phyloP scores from a whole-genome alignment of 1,284 basidiomycete genomes.

The Puccinia novopanici region DNA sequence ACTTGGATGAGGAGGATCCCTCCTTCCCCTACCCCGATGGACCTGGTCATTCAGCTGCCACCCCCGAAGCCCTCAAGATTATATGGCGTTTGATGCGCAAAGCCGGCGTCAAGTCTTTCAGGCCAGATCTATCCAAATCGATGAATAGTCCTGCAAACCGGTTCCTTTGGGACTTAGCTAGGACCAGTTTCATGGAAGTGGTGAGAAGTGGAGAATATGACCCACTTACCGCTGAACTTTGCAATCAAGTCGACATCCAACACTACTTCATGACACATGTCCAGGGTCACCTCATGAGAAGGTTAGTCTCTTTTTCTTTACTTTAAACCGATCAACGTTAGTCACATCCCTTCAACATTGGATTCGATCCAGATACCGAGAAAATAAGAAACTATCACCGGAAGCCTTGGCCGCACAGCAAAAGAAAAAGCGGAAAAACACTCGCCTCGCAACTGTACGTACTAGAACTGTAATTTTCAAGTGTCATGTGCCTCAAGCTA shows the following conservation, averaged over 20 bases:
- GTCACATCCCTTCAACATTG: not conserved
- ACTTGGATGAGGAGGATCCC: not conserved
- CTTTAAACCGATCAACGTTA: not conserved
- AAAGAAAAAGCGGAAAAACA: not conserved
- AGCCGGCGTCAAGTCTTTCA: too few species aligned
- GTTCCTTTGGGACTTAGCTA: slow-evolving; percentile 27
- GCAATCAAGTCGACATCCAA: not conserved
- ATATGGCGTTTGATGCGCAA: too few species aligned
- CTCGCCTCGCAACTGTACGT: not conserved
- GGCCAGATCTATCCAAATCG: not conserved
- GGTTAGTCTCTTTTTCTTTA: not conserved
- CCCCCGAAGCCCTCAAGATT: too few species aligned
- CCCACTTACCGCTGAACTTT: not conserved
- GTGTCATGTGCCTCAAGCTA: not conserved
- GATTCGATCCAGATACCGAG: not conserved
- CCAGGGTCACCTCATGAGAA: not conserved
- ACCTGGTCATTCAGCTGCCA: too few species aligned
- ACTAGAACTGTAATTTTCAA: not conserved
- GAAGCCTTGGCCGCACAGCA: not conserved
- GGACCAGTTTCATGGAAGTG: not conserved
- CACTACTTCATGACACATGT: not conserved
- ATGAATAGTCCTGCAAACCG: not conserved
- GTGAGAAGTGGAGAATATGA: slow-evolving; percentile 25
- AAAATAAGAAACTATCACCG: not conserved
- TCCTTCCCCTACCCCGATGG: slow-evolving; percentile 22